Conservation (phyloP, 192 early-diverging fungal genomes). For the Phycomyces nitens region DNA sequence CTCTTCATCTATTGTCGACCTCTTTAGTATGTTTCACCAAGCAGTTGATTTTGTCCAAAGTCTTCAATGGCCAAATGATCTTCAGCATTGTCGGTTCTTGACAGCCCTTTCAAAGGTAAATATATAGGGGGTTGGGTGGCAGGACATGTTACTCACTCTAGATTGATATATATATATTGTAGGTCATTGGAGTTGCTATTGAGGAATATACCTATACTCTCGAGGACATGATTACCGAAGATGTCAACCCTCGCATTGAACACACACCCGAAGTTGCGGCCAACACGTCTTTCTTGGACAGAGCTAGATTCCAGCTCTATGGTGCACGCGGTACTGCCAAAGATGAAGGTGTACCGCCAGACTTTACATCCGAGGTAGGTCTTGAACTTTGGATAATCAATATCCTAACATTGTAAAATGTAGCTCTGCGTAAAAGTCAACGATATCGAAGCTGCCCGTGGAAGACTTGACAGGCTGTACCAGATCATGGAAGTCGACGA, state of each 20-base stretch:
- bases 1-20: conserved; percentile 76
- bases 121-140: too few relatives aligned
- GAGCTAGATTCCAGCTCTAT: conserved; percentile 23
- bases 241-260: conserved; percentile 33
- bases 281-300: conserved; percentile 13
- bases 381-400: not conserved
- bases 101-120: conserved; percentile 58
- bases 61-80: conserved; percentile 60
- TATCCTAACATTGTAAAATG: too few relatives aligned
- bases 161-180: too few relatives aligned
- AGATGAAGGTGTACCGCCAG: conserved; percentile 34
- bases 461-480: conserved; percentile 50
- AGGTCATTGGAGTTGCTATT: conserved; percentile 55
- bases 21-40: conserved; percentile 77
- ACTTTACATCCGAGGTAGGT: conserved; percentile 50
- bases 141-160: too few relatives aligned
- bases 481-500: conserved; percentile 55
- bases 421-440: conserved; percentile 58
- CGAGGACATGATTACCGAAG: conserved; percentile 42
- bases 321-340: conserved; percentile 11
- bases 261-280: conserved; percentile 2
- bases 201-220: conserved; percentile 57
- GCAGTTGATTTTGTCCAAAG: conserved; percentile 68
- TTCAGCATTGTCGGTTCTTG: conserved; percentile 58
- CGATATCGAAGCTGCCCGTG: conserved; percentile 52